Evolutionary conservation across 139 green algal genomes (phyloP).

Genomic region (Edaphochlamys debaryana): DNA sequence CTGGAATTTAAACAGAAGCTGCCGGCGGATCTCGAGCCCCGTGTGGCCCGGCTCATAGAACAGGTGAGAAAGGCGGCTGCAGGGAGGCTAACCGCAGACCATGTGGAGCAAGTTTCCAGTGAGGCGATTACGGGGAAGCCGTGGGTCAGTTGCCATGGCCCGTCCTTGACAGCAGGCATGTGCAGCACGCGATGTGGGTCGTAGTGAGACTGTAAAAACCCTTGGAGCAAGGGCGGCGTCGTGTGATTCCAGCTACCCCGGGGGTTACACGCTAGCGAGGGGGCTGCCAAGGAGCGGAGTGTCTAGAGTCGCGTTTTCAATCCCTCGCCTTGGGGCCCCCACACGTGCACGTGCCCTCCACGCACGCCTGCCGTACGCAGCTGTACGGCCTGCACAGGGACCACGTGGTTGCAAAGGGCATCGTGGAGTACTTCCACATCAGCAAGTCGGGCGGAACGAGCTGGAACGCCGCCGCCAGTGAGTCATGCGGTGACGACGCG

Average conservation of each 20-base stretch:
- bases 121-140: too few species aligned
- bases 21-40: not conserved
- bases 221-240: too few species aligned
- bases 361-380: not conserved
- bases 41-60: not conserved
- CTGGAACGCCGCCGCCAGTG: slow-evolving; percentile 3
- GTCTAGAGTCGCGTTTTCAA: too few species aligned
- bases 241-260: not conserved
- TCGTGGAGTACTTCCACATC: slow-evolving; percentile 34
- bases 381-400: slow-evolving; percentile 13
- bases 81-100: too few species aligned
- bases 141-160: not conserved
- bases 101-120: too few species aligned
- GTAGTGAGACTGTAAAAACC: too few species aligned
- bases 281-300: too few species aligned
- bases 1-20: not conserved
- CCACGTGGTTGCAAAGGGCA: not conserved
- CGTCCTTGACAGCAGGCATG: too few species aligned
- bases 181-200: too few species aligned
- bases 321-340: not conserved
- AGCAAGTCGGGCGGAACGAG: slow-evolving; percentile 11
- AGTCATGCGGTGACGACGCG: not conserved
- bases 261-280: too few species aligned
- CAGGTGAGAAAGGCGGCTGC: not conserved
- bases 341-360: not conserved